Conservation (phyloP, 176 grass and related monocot genomes). For the Poa pratensis region DNA sequence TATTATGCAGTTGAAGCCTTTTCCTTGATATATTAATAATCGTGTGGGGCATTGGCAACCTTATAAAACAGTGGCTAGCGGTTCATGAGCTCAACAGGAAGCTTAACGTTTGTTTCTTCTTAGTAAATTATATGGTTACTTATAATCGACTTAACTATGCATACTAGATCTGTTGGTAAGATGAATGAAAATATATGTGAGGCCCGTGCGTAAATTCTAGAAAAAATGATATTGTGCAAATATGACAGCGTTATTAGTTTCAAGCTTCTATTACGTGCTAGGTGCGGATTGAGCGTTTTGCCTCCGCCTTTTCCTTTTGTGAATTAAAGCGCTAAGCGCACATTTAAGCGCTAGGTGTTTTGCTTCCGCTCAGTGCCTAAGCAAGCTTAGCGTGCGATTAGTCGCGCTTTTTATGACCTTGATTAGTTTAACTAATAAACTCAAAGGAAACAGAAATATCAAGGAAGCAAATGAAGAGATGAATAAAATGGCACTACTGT, state of each 20-base stretch:
- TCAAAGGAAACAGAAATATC: slow-evolving; percentile 4
- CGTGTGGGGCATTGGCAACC: not conserved
- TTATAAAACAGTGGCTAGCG: not conserved
- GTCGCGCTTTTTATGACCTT: no score
- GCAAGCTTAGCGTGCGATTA: no score
- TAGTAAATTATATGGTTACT: not conserved
- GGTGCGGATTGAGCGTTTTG: no score
- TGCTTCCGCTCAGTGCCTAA: no score
- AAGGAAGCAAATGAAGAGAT: slow-evolving; percentile 19
- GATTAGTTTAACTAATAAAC: not conserved
- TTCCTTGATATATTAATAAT: slow-evolving; percentile 19
- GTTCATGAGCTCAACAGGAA: slow-evolving; percentile 17
- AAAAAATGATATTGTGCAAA: not conserved
- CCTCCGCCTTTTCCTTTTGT: no score
- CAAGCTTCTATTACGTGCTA: no score
- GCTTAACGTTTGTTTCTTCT: not conserved
- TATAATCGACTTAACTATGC: not conserved
- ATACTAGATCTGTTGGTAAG: slow-evolving; percentile 26
- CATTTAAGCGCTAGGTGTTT: no score
- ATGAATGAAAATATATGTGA: not conserved
- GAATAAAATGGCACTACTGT: not conserved
- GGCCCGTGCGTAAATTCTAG: not conserved
- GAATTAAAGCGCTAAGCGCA: no score
- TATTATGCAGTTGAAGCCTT: slow-evolving; percentile 19
- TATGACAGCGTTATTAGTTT: not conserved